phyloP scores from a whole-genome alignment of 2,329 filamentous ascomycete genomes.

The Fusarium pininemorale region DNA sequence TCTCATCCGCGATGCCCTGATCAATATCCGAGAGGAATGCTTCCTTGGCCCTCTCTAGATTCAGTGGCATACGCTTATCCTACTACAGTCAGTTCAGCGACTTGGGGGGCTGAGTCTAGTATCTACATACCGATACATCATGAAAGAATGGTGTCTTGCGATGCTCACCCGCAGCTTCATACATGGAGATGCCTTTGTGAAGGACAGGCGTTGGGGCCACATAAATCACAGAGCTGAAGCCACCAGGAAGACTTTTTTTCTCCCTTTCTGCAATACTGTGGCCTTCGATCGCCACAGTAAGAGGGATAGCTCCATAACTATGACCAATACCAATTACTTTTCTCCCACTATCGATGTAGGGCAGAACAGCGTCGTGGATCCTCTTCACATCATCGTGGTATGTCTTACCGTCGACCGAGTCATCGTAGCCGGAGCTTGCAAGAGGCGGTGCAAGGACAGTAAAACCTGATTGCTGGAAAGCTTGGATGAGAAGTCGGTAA shows the following conservation, averaged over 20 bases:
- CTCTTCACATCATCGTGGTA: conserved; percentile 21
- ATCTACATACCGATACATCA: not conserved
- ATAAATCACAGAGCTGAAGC: conserved; percentile 6
- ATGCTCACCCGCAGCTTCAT: conserved; percentile 1
- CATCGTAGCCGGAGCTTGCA: conserved; percentile 27
- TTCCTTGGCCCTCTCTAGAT: not conserved
- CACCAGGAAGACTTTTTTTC: not conserved
- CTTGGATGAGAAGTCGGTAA: conserved; percentile 16
- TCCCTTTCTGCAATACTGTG: conserved; percentile 8
- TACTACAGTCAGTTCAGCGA: not conserved
- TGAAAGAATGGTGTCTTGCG: conserved; percentile 11
- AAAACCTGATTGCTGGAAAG: conserved; percentile 1
- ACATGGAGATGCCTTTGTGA: conserved; percentile 20
- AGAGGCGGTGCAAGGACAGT: conserved; percentile 11
- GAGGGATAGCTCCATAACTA: conserved; percentile 30
- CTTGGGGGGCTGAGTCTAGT: no score
- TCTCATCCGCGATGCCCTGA: not conserved
- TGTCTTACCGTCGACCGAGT: conserved; percentile 6
- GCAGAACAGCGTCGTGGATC: not conserved
- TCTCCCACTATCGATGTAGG: conserved; percentile 4
- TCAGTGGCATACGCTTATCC: conserved; percentile 13
- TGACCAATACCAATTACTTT: conserved; percentile 11
- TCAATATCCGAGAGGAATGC: conserved; percentile 28
- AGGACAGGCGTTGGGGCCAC: conserved; percentile 14
- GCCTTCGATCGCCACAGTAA: not conserved